phyloP scores from a whole-genome alignment of 345 rosid species.

The Capsella bursapastoris region DNA sequence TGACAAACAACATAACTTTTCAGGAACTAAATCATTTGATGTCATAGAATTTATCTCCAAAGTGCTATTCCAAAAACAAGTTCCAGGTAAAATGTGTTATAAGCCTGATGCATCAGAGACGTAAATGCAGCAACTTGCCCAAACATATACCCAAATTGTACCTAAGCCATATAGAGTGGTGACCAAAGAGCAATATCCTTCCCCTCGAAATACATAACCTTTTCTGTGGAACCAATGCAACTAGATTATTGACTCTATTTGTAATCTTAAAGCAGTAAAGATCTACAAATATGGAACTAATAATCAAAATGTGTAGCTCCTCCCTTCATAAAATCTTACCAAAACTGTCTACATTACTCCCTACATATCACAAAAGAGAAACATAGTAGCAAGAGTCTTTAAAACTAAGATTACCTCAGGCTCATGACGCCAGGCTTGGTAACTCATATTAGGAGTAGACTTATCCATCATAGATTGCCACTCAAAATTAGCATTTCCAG shows the following conservation, averaged over 20 bases:
- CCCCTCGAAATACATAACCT: not conserved
- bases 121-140: not conserved
- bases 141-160: not conserved
- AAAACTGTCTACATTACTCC: not conserved
- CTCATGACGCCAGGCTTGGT: slow-evolving; percentile 95
- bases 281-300: too few species aligned
- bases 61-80: not conserved
- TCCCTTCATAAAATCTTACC: not conserved
- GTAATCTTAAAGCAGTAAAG: too few species aligned
- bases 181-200: not conserved
- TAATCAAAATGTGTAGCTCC: not conserved
- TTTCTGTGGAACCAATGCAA: not conserved
- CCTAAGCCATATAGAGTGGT: not conserved
- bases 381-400: not conserved
- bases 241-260: not conserved
- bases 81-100: not conserved
- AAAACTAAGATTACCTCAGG: slow-evolving; percentile 62
- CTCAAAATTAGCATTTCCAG: slow-evolving; percentile 62
- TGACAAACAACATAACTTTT: slow-evolving; percentile 51
- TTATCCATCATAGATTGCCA: slow-evolving; percentile 91
- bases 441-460: slow-evolving; percentile 77
- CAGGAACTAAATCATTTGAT: slow-evolving; percentile 25
- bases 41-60: not conserved
- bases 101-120: slow-evolving; percentile 8
- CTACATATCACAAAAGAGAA: too few species aligned